Conservation (phyloP, 305 asterid genomes). For the Euphrasia arctica region DNA sequence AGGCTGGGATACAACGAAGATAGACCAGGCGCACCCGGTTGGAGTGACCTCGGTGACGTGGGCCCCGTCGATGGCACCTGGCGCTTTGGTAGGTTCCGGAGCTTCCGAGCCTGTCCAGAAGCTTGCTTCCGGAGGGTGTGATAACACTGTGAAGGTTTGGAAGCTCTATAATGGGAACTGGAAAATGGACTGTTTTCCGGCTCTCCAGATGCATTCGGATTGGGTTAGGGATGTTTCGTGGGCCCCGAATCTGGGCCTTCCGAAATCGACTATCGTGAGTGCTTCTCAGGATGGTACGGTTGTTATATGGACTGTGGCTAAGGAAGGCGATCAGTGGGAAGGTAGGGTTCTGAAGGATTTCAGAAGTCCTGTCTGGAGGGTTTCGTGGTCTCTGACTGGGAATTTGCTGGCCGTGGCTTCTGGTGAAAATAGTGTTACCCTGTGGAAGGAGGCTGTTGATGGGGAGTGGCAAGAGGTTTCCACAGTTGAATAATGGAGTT, state of each 20-base stretch:
- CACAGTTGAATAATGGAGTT: constrained; percentile 38
- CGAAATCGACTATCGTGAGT: constrained; percentile 87
- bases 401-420: constrained; percentile 88
- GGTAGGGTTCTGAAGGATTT: constrained; percentile 85
- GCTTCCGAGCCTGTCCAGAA: constrained; percentile 66
- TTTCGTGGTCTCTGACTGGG: constrained; percentile 91
- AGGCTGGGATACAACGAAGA: constrained; percentile 70
- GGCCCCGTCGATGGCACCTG: constrained; percentile 90
- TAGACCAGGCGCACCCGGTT: constrained; percentile 93
- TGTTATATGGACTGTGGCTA: constrained; percentile 77
- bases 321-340: constrained; percentile 89
- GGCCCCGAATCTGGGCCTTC: constrained; percentile 97
- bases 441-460: constrained; percentile 93
- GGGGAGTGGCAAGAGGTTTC: constrained; percentile 90
- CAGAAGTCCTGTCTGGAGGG: constrained; percentile 85
- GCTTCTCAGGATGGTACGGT: constrained; percentile 94
- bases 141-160: constrained; percentile 87
- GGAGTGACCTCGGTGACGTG: constrained; percentile 91
- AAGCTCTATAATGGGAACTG: constrained; percentile 66
- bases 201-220: constrained; percentile 73
- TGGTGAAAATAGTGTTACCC: constrained; percentile 66
- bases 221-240: constrained; percentile 97
- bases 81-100: constrained; percentile 71
- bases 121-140: constrained; percentile 95
- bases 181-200: constrained; percentile 93